These are phyloP conservation scores for Pichia sp. DNA, from an alignment of 1,139 yeast genomes.

Conservation along the genomic window DNA sequence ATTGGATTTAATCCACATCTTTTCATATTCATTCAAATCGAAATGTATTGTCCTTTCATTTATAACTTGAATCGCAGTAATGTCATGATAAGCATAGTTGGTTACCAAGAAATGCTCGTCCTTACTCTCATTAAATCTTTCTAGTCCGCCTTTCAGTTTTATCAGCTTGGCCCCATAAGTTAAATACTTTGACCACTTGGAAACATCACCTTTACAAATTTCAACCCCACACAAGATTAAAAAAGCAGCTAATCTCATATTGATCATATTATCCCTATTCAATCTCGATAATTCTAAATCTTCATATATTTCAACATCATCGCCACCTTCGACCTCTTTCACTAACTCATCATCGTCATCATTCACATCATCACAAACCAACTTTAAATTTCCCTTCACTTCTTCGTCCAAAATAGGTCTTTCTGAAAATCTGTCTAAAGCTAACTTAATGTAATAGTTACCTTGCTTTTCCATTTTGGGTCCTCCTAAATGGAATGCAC, in stretches of 20 bases:
- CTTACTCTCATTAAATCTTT: conserved; percentile 42
- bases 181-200: conserved; percentile 60
- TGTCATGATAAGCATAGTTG: conserved; percentile 81
- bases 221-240: conserved; percentile 68
- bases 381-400: conserved; percentile 15
- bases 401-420: conserved; percentile 28
- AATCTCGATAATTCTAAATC: conserved; percentile 16
- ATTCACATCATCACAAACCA: conserved; percentile 19
- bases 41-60: conserved; percentile 56
- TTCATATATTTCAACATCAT: conserved; percentile 10
- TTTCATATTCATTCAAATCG: conserved; percentile 52
- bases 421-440: conserved; percentile 42
- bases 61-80: conserved; percentile 55
- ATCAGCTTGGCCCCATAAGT: conserved; percentile 61
- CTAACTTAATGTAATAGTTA: conserved; percentile 42
- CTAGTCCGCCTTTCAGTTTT: conserved; percentile 53
- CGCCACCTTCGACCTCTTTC: conserved; percentile 15
- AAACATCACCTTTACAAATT: conserved; percentile 72
- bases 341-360: conserved; percentile 24
- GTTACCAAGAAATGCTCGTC: conserved; percentile 70
- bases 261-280: conserved; percentile 27
- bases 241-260: conserved; percentile 58
- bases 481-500: conserved; percentile 57
- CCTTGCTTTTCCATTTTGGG: conserved; percentile 37
- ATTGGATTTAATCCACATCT: conserved; percentile 40